These are phyloP conservation scores for Phytophthora sp. DNA, from an alignment of 352 stramenopile species.

Conservation along the genomic window DNA sequence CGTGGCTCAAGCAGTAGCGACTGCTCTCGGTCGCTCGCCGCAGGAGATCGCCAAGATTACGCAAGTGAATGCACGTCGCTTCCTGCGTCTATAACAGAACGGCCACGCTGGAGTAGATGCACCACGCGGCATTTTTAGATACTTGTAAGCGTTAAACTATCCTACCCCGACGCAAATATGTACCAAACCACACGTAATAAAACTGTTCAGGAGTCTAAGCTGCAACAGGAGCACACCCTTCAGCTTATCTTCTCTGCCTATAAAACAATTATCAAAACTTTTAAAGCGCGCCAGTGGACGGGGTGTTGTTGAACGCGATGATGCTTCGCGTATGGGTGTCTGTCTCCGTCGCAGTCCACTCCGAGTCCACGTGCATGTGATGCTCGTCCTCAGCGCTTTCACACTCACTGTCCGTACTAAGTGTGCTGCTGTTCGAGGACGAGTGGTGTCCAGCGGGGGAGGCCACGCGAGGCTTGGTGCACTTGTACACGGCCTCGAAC, in stretches of 20 bases:
- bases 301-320: constrained; percentile 75
- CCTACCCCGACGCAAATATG: constrained; percentile 12
- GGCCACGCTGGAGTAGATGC: constrained; percentile 8
- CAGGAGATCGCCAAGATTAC: constrained; percentile 72
- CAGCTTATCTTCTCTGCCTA: no score
- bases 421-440: constrained; percentile 52
- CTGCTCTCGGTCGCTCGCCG: constrained; percentile 45
- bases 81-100: constrained; percentile 53
- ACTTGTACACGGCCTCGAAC: constrained; percentile 69
- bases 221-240: no score
- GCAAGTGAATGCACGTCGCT: constrained; percentile 68
- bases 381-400: constrained; percentile 53
- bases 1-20: constrained; percentile 64
- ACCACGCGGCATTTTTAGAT: constrained; percentile 30
- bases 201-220: no score
- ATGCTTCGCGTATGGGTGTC: constrained; percentile 45
- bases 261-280: no score
- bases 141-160: constrained; percentile 32
- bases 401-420: constrained; percentile 78
- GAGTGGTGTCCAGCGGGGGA: constrained; percentile 12
- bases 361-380: constrained; percentile 11
- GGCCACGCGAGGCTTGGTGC: constrained; percentile 43
- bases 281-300: no score
- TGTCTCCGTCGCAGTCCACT: constrained; percentile 11
- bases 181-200: constrained; percentile 19